Evolutionary conservation across 768 basidiomycete species (phyloP), one percentile per base, ranked within the genome.

Genomic region (Clavulina sp.): DNA sequence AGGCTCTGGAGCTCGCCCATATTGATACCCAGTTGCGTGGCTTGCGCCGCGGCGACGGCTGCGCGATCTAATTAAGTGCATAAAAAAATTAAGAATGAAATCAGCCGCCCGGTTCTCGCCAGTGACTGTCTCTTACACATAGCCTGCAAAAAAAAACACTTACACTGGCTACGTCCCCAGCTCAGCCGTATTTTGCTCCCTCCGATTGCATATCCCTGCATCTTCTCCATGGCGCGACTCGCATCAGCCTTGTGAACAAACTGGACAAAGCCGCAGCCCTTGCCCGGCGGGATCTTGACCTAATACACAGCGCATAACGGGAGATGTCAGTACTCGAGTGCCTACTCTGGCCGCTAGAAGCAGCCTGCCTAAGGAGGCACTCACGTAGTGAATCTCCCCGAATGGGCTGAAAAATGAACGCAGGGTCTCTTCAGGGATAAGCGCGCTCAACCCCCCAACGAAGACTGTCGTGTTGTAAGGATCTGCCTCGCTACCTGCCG

Each of bases 261-360:
- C 66, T 95, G 91, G 41, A 95, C 91, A 60, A 95, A 95, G 1
- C 91, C 91, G 59, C 91, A 95, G 57, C 91, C 85, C 61, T 93
- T 93, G 48, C 87, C 88, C 41, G 86, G 81, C 7, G 91, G 91
- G n/a, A 95, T 89, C 65, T 92, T 93, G 61, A 93, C 89, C 85
- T 87, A 57, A 41, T 41, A 55, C 36, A 36, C 33, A 43, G 7
- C 43, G 40, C 18, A 44, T 19, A 24, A 16, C 16, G 2, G 21
- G 4, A 44, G 28, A 4, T 30, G 38, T n/a, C n/a, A n/a, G n/a
- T n/a, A n/a, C n/a, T n/a, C n/a, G n/a, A n/a, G n/a, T n/a, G n/a
- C n/a, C n/a, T n/a, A n/a, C n/a, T 30, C 32, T 31, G 4, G 30
- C 5, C 31, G 43, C 23, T 33, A 50, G n/a, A 50, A 50, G 36